phyloP scores from a whole-genome alignment of 2,329 filamentous ascomycete species.

The Seiridium cupressi region DNA sequence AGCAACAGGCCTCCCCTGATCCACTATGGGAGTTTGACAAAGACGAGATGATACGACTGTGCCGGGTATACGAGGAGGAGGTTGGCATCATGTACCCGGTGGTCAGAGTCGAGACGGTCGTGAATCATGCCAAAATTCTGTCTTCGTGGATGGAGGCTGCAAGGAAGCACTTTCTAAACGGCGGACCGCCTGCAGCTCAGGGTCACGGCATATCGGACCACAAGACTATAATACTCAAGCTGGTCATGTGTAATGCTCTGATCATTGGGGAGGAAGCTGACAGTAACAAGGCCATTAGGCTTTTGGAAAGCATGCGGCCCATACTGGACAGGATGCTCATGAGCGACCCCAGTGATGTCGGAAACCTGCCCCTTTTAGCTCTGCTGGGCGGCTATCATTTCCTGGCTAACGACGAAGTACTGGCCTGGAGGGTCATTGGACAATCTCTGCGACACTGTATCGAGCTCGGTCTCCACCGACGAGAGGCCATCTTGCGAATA shows the following conservation, averaged over 20 bases:
- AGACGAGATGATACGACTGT: slow-evolving; percentile 77
- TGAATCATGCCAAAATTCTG: slow-evolving; percentile 67
- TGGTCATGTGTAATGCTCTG: slow-evolving; percentile 77
- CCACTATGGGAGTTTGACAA: slow-evolving; percentile 77
- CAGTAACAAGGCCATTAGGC: slow-evolving; percentile 67
- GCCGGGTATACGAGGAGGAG: slow-evolving; percentile 82
- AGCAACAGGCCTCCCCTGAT: slow-evolving; percentile 47
- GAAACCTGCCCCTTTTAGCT: slow-evolving; percentile 48
- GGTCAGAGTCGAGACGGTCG: slow-evolving; percentile 69
- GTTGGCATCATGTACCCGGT: slow-evolving; percentile 92
- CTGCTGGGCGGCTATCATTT: slow-evolving; percentile 70
- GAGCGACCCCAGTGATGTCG: slow-evolving; percentile 47
- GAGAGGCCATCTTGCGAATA: slow-evolving; percentile 70
- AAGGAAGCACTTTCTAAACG: slow-evolving; percentile 29
- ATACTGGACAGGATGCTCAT: slow-evolving; percentile 66
- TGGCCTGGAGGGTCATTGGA: slow-evolving; percentile 85
- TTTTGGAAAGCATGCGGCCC: slow-evolving; percentile 76
- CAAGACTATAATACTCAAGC: slow-evolving; percentile 71
- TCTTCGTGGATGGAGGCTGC: slow-evolving; percentile 67
- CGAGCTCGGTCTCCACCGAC: slow-evolving; percentile 79
- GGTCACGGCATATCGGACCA: slow-evolving; percentile 43
- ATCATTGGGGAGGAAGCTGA: slow-evolving; percentile 77
- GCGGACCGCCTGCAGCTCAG: slow-evolving; percentile 26
- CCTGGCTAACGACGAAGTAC: slow-evolving; percentile 78
- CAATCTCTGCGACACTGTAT: slow-evolving; percentile 77